A percentile compares a stretch with the other conserved stretches of the same genome.
These are phyloP conservation scores for Chaetoceros tenuissimus DNA, from an alignment of 108 stramenopile species.

Conservation along the genomic window DNA sequence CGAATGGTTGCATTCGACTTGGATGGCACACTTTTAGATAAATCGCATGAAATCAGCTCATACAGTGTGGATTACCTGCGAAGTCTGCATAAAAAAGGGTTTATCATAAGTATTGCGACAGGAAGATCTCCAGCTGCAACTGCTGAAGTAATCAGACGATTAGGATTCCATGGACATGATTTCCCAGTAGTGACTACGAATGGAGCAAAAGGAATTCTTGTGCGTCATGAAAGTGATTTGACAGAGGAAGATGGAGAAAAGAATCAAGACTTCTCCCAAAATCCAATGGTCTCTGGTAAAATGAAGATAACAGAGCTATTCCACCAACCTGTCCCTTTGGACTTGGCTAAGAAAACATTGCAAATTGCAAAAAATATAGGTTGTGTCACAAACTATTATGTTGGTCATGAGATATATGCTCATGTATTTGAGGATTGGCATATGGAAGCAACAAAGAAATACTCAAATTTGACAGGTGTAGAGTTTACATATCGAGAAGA, in stretches of 20 bases:
- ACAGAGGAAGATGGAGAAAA: conserved; percentile 6
- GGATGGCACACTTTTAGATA: conserved; percentile 45
- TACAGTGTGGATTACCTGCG: conserved; percentile 38
- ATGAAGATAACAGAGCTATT: conserved; percentile 8
- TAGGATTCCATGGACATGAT: conserved; percentile 13
- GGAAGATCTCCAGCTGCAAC: conserved; percentile 35
- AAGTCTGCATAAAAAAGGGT: conserved; percentile 24
- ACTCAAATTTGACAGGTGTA: conserved; percentile 39
- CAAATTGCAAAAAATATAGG: conserved; percentile 30
- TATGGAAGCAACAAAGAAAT: conserved; percentile 21
- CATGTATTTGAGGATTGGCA: conserved; percentile 20
- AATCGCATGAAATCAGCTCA: conserved; percentile 30
- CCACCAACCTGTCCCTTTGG: conserved; percentile 4
- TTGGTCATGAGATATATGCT: conserved; percentile 43
- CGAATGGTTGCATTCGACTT: conserved; percentile 51
- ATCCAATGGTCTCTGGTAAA: conserved; percentile 9
- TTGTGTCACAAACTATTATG: conserved; percentile 46
- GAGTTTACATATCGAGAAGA: conserved; percentile 21
- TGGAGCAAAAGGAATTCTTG: conserved; percentile 37
- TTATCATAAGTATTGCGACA: conserved; percentile 46
- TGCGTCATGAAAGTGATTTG: conserved; percentile 3
- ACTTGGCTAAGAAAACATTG: conserved; percentile 12
- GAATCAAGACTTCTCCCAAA: conserved; percentile 17
- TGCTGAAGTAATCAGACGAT: conserved; percentile 19
- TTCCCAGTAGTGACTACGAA: conserved; percentile 47